Base-by-base conservation (phyloP, 192 early-diverging fungal genomes). In the Phycomyces blakesleeanus region DNA sequence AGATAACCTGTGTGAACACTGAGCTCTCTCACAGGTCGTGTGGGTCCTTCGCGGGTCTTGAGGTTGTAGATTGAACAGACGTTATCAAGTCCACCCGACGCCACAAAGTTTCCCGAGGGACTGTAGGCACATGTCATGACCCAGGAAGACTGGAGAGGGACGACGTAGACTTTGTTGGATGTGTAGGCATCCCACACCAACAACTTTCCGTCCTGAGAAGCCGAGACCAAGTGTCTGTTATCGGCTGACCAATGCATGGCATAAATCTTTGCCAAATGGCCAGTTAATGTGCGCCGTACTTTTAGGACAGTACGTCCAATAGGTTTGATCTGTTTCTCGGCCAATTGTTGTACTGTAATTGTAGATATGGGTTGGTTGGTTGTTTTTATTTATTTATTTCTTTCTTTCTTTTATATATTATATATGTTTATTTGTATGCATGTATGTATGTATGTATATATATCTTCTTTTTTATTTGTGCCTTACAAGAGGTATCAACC, bases 101-200 rank as follows among this genome's bases (percentile, higher is more conserved):
- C 97, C 9, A 99, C 97, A 77, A 94, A 95, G 77, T 92, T 93
- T 37, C 97, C 94, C 16, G 93, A 95, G 1, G 97, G 97, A 26
- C 96, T 95, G 59, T 98, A 99, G 5, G 97, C 94, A 72, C 96
- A 98, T 34, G 97, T 99, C 97, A 99, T 99, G 63, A 99, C 97
- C 97, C 97, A 99, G 6, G 97, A 99, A 0, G 97, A 99, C 11
- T 93, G 89, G 54, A 99, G 75, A 0, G 97, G 96, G 69, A 99
- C 97, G 16, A 94, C 96, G 72, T 97, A 93, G 53, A 98, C 91
- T 78, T 99, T 99, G 84, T 99, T 99, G 58, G 97, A 97, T 39
- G 93, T 91, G 72, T 92, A 96, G 24, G 94, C 95, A 73, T 99
- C 97, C 96, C 97, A 99, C 42, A 99, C 95, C 50, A 99, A 95